Percentiles rank a stretch among this genome's conserved stretches.
phyloP scores from a whole-genome alignment of 1,284 basidiomycete genomes.

The Boletus semigastroideus region DNA sequence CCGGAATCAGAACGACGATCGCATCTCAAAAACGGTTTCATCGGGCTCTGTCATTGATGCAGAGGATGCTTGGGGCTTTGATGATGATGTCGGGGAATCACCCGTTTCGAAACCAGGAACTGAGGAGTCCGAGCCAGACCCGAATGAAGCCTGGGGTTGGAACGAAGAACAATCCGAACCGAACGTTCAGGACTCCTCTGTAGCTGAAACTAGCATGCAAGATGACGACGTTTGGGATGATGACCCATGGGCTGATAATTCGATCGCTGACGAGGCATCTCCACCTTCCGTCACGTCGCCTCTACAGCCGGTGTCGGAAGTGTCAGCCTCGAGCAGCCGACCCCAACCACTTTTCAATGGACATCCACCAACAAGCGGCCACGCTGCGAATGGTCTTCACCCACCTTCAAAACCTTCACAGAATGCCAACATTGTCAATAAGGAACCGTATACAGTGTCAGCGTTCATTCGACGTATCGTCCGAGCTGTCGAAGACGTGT shows the following conservation, averaged over 20 bases:
- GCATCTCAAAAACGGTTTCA: conserved; percentile 13
- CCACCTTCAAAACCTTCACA: conserved; percentile 12
- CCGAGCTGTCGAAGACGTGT: conserved; percentile 55
- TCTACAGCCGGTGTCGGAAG: conserved; percentile 40
- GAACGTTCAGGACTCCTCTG: conserved; percentile 23
- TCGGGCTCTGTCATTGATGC: conserved; percentile 22
- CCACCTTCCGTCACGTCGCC: conserved; percentile 36
- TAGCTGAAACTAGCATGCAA: conserved; percentile 24
- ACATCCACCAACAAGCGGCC: conserved; percentile 31
- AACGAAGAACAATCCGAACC: conserved; percentile 32
- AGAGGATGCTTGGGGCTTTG: conserved; percentile 57
- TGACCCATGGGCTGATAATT: conserved; percentile 59
- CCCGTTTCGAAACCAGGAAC: conserved; percentile 12
- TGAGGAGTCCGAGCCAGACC: conserved; percentile 33
- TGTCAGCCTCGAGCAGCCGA: conserved; percentile 46
- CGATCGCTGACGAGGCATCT: conserved; percentile 25
- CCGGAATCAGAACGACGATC: conserved; percentile 10
- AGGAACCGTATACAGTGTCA: conserved; percentile 62
- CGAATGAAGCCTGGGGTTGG: conserved; percentile 68
- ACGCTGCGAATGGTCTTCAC: conserved; percentile 19
- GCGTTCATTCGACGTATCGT: conserved; percentile 55
- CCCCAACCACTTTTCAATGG: conserved; percentile 27
- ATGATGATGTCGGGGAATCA: conserved; percentile 43
- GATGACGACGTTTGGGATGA: conserved; percentile 56
- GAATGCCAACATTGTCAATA: conserved; percentile 29